A percentile compares a stretch with the other conserved stretches of the same genome.
These are phyloP conservation scores for Pseudozyma tsukubaensis DNA, from an alignment of 1,284 basidiomycete species.

Conservation along the genomic window DNA sequence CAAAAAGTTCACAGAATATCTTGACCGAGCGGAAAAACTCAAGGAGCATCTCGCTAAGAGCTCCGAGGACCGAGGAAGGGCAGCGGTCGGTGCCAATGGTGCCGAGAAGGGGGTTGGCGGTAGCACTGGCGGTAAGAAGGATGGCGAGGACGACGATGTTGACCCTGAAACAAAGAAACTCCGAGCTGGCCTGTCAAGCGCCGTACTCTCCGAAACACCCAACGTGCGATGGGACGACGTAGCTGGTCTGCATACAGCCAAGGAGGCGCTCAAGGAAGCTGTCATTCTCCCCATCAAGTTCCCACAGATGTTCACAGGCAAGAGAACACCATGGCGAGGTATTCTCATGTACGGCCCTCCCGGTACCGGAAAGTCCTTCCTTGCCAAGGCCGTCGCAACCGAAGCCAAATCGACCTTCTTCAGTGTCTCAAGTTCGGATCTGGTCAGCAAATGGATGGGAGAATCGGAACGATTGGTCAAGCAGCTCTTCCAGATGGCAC, in stretches of 20 bases:
- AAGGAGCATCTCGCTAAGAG: conserved; percentile 74
- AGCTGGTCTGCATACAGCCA: conserved; percentile 91
- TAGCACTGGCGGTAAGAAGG: conserved; percentile 76
- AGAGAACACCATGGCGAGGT: conserved; percentile 95
- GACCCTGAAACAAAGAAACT: conserved; percentile 97
- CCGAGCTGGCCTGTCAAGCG: conserved; percentile 84
- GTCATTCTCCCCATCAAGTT: conserved; percentile 99
- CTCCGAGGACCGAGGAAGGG: conserved; percentile 79
- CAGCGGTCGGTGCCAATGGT: conserved; percentile 82
- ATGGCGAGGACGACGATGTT: conserved; percentile 78
- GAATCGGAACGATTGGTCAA: conserved; percentile 96
- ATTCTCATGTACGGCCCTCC: conserved; percentile 90
- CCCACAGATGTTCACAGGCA: conserved; percentile 96
- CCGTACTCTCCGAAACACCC: conserved; percentile 92
- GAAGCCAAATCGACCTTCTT: conserved; percentile 98
- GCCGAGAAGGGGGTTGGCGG: conserved; percentile 74
- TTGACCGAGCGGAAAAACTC: conserved; percentile 89
- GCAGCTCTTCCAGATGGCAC: conserved; percentile 94
- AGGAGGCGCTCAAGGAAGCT: conserved; percentile 95
- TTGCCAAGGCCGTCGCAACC: conserved; percentile 97
- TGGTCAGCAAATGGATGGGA: conserved; percentile 99
- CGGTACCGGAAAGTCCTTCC: conserved; percentile 75
- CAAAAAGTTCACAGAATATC: conserved; percentile 90
- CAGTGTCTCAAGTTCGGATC: conserved; percentile 91
- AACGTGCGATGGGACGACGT: conserved; percentile 99